phyloP scores from a whole-genome alignment of 1,284 basidiomycete genomes.

The Microstroma glucosiphilum region DNA sequence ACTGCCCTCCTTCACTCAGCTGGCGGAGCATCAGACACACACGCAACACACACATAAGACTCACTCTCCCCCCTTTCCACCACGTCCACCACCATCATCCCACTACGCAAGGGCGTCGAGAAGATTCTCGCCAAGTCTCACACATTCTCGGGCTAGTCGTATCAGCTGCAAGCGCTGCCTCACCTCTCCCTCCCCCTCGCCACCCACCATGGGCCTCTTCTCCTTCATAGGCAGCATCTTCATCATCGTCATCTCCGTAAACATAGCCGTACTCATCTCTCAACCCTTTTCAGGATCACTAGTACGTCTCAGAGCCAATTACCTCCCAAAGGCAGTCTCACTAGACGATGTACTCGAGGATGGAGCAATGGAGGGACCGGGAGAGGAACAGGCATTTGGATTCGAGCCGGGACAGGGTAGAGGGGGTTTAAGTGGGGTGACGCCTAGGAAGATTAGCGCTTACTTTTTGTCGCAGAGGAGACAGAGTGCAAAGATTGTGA shows the following conservation, averaged over 20 bases:
- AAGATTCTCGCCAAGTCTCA: too few species aligned
- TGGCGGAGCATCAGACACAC: too few species aligned
- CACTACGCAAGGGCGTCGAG: too few species aligned
- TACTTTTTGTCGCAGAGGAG: conserved; percentile 32
- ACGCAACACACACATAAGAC: too few species aligned
- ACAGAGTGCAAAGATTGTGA: conserved; percentile 36
- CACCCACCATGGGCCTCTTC: conserved; percentile 12
- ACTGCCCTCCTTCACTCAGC: too few species aligned
- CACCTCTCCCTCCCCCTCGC: not conserved
- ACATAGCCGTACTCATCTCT: conserved; percentile 33
- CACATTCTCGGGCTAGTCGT: too few species aligned
- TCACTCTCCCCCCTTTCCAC: too few species aligned
- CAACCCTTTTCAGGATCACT: conserved; percentile 44
- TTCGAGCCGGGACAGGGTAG: not conserved
- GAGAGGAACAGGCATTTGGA: not conserved
- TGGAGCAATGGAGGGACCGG: conserved; percentile 15
- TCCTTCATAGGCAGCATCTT: conserved; percentile 26
- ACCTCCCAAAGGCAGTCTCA: conserved; percentile 45
- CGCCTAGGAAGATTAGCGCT: conserved; percentile 20
- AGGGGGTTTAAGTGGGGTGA: conserved; percentile 7
- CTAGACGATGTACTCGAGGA: conserved; percentile 47
- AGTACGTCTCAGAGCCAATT: conserved; percentile 46
- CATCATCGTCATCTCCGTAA: conserved; percentile 30
- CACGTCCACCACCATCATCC: too few species aligned
- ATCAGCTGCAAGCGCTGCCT: not conserved